phyloP scores from a whole-genome alignment of 2,329 filamentous ascomycete genomes.

The Colletotrichum sp. region DNA sequence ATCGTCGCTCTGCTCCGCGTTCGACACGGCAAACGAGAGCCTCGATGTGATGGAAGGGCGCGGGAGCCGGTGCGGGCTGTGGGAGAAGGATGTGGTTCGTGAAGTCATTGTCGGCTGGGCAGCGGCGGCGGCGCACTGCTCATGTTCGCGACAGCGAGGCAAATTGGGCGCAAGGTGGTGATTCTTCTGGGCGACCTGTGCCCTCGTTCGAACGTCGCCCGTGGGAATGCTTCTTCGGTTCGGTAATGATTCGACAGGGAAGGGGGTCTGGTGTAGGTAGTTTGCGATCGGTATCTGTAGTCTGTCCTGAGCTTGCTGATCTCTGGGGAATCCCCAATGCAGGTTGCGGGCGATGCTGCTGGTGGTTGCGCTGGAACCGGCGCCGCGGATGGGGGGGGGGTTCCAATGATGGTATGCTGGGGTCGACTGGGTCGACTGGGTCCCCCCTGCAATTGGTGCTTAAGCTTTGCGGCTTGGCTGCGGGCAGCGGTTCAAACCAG shows the following conservation, averaged over 20 bases:
- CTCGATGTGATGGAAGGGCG: constrained; percentile 67
- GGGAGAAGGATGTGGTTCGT: constrained; percentile 59
- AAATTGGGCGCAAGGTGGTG: not conserved
- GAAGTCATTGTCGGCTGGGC: constrained; percentile 48
- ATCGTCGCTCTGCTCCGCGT: constrained; percentile 65
- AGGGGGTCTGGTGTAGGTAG: not conserved
- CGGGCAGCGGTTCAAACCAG: not conserved
- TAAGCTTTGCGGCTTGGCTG: not conserved
- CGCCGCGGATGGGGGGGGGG: not conserved
- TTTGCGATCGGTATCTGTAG: not conserved
- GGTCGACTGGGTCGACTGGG: not conserved
- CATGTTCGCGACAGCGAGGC: constrained; percentile 38
- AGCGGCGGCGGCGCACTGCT: constrained; percentile 27
- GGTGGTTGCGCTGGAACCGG: not conserved
- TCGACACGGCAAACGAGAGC: constrained; percentile 71
- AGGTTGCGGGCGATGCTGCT: constrained; percentile 5
- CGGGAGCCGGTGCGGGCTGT: constrained; percentile 34
- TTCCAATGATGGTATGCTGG: not conserved
- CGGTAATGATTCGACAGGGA: not conserved
- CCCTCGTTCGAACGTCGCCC: not conserved
- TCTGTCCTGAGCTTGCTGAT: not conserved
- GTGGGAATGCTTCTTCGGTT: not conserved
- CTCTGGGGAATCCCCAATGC: not conserved
- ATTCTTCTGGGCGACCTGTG: not conserved
- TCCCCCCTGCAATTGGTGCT: constrained; percentile 12